phyloP scores from a whole-genome alignment of 2,329 filamentous ascomycete species.

The Coniochaeta sp. region DNA sequence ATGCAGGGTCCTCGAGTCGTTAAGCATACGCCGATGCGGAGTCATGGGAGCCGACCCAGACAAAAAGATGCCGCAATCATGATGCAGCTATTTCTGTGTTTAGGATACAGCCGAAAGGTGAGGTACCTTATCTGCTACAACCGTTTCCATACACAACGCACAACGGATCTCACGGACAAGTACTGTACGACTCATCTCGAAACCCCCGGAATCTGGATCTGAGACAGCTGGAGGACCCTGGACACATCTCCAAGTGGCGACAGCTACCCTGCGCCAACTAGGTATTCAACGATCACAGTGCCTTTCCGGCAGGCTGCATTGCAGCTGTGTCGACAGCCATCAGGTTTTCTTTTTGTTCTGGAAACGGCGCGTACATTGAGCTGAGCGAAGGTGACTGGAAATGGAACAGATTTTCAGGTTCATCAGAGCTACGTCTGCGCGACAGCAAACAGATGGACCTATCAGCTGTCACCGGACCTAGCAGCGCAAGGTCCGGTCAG shows the following conservation, averaged over 20 bases:
- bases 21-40: too few species aligned
- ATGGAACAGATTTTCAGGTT: background rate
- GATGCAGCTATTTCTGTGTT: too few species aligned
- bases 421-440: too few species aligned
- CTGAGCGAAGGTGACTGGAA: background rate
- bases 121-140: background rate
- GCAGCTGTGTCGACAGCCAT: too few species aligned
- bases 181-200: background rate
- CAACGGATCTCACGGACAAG: background rate
- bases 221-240: background rate
- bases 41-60: too few species aligned
- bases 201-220: background rate
- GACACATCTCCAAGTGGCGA: background rate
- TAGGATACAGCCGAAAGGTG: too few species aligned
- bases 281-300: too few species aligned
- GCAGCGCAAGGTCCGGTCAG: background rate
- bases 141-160: background rate
- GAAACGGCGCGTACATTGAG: background rate
- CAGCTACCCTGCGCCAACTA: background rate
- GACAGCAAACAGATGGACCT: background rate
- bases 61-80: too few species aligned
- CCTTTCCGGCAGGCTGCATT: background rate
- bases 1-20: background rate
- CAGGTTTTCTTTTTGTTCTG: too few species aligned
- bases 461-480: background rate